Conservation (phyloP, 768 basidiomycete genomes). For the Pulveroboletus frians region DNA sequence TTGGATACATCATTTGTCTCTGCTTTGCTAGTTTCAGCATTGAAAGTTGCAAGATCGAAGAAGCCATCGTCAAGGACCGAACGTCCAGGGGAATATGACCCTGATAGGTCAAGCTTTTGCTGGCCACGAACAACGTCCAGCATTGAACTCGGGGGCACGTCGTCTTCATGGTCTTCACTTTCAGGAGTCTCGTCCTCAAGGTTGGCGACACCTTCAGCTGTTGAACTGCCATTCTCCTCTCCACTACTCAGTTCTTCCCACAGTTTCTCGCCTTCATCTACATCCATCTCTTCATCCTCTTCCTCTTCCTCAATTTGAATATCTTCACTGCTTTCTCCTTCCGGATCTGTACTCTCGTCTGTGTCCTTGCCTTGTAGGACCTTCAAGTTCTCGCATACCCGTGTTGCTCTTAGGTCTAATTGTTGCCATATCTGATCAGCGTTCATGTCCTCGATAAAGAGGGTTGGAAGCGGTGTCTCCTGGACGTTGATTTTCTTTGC, state of each 20-base stretch:
- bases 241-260: constrained; percentile 26
- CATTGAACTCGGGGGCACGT: constrained; percentile 20
- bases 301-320: constrained; percentile 31
- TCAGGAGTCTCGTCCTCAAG: constrained; percentile 38
- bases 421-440: constrained; percentile 92
- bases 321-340: constrained; percentile 7
- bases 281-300: constrained; percentile 29
- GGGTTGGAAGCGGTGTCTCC: constrained; percentile 67
- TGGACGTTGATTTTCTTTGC: constrained; percentile 34
- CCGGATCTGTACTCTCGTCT: constrained; percentile 17
- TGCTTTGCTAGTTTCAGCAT: constrained; percentile 73
- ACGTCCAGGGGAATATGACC: constrained; percentile 27
- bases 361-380: constrained; percentile 52
- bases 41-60: constrained; percentile 85
- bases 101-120: constrained; percentile 19
- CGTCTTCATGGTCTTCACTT: constrained; percentile 35
- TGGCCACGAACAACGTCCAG: constrained; percentile 24
- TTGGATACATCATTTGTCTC: constrained; percentile 60
- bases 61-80: constrained; percentile 81
- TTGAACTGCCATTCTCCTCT: constrained; percentile 26
- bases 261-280: constrained; percentile 21
- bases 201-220: constrained; percentile 21
- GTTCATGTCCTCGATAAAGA: constrained; percentile 76
- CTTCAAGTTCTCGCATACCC: constrained; percentile 65
- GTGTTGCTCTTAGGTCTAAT: constrained; percentile 73